A percentile compares a stretch with the other conserved stretches of the same genome.
These are phyloP conservation scores for Trichoderma atroviride DNA, from an alignment of 2,329 filamentous ascomycete species.

Conservation along the genomic window DNA sequence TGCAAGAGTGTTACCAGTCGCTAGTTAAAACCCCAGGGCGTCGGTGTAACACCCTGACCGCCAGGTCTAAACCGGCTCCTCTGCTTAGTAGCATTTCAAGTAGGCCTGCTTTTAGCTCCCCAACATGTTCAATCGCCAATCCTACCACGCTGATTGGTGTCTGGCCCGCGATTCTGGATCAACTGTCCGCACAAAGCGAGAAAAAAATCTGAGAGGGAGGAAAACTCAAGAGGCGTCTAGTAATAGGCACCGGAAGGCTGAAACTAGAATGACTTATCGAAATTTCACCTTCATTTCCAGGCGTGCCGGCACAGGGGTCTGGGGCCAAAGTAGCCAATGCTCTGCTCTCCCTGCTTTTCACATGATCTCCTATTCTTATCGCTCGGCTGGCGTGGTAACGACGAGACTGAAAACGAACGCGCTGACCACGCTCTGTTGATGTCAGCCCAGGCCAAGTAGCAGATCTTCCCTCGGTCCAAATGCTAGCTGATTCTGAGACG, in stretches of 20 bases:
- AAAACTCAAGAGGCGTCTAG: neutral
- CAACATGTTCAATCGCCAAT: slow-evolving; percentile 17
- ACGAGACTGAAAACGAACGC: slow-evolving; percentile 2
- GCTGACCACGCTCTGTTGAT: slow-evolving; percentile 16
- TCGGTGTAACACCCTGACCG: slow-evolving; percentile 18
- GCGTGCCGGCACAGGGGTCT: neutral
- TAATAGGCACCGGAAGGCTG: slow-evolving; percentile 11
- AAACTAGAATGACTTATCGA: slow-evolving; percentile 12
- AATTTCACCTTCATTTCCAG: slow-evolving; percentile 1
- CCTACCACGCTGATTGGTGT: slow-evolving; percentile 12
- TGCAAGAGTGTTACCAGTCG: slow-evolving; percentile 10
- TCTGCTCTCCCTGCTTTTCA: slow-evolving; percentile 12
- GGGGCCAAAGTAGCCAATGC: neutral
- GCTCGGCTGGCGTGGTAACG: slow-evolving; percentile 14
- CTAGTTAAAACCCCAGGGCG: slow-evolving; percentile 15
- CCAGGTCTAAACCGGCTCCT: neutral
- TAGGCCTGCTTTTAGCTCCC: neutral
- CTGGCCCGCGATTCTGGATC: slow-evolving; percentile 7
- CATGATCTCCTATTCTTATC: slow-evolving; percentile 24
- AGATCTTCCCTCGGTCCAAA: slow-evolving; percentile 19
- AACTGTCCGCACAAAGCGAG: slow-evolving; percentile 1
- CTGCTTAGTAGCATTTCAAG: neutral
- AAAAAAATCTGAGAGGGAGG: neutral
- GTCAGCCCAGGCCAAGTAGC: slow-evolving; percentile 14
- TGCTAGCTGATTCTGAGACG: slow-evolving; percentile 20